These are phyloP conservation scores for Aspergillus unguis DNA, from an alignment of 2,329 filamentous ascomycete genomes.

Conservation along the genomic window DNA sequence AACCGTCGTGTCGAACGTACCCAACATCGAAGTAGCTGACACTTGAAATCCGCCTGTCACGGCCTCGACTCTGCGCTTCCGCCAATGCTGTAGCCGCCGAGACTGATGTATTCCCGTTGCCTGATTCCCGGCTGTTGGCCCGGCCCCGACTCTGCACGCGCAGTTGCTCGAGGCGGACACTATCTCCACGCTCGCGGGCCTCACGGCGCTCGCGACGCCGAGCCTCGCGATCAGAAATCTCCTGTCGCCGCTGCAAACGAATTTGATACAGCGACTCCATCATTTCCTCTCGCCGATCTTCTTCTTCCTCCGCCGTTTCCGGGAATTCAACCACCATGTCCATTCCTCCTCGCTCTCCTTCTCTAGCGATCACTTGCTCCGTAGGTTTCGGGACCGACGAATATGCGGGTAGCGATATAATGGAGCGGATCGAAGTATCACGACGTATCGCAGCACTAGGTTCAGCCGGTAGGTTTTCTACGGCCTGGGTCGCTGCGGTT, in stretches of 20 bases:
- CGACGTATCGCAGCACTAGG: conserved; percentile 59
- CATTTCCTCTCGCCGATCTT: conserved; percentile 74
- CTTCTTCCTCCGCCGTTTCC: conserved; percentile 73
- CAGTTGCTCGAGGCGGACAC: conserved; percentile 64
- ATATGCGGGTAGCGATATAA: conserved; percentile 90
- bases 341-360: conserved; percentile 87
- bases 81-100: conserved; percentile 39
- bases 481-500: conserved; percentile 28
- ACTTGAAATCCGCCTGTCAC: conserved; percentile 46
- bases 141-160: conserved; percentile 56
- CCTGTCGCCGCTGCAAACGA: conserved; percentile 69
- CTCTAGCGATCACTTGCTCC: conserved; percentile 79
- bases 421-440: conserved; percentile 82
- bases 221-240: conserved; percentile 73
- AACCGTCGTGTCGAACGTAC: conserved; percentile 49
- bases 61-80: conserved; percentile 43
- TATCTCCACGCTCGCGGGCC: conserved; percentile 69
- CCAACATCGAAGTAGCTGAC: conserved; percentile 49
- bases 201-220: conserved; percentile 67
- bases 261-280: conserved; percentile 95
- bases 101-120: conserved; percentile 34
- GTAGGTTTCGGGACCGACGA: conserved; percentile 67
- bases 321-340: conserved; percentile 87
- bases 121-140: conserved; percentile 29
- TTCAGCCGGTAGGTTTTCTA: conserved; percentile 28